These are phyloP conservation scores for Macroventuria anomochaeta DNA, from an alignment of 2,329 filamentous ascomycete species.

Conservation along the genomic window DNA sequence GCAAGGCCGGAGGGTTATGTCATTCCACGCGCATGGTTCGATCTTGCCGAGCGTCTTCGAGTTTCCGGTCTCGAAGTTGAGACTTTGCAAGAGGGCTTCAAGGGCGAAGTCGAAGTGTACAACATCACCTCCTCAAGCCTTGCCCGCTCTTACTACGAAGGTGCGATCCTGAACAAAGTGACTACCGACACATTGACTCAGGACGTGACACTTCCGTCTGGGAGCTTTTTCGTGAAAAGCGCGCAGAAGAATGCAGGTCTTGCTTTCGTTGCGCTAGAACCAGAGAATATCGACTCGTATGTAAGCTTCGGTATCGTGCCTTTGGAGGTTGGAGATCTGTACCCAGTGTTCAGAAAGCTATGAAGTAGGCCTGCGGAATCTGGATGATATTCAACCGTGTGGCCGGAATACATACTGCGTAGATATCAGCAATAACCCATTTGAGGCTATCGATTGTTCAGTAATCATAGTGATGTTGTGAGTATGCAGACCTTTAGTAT, in stretches of 20 bases:
- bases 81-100: conserved; percentile 35
- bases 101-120: conserved; percentile 42
- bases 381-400: background rate
- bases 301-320: conserved; percentile 48
- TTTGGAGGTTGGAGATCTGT: conserved; percentile 44
- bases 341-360: conserved; percentile 42
- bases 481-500: background rate
- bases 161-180: conserved; percentile 41
- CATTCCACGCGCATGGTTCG: conserved; percentile 46
- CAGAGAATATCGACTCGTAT: conserved; percentile 48
- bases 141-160: conserved; percentile 43
- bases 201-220: conserved; percentile 38
- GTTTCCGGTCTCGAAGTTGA: conserved; percentile 45
- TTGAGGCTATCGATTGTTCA: background rate
- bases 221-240: conserved; percentile 44
- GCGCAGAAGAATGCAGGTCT: conserved; percentile 48
- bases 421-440: background rate
- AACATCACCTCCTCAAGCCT: conserved; percentile 43
- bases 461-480: conserved; percentile 4
- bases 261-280: conserved; percentile 49
- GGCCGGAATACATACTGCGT: background rate
- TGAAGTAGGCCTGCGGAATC: conserved; percentile 6
- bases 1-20: conserved; percentile 44
- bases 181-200: conserved; percentile 35
- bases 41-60: conserved; percentile 42